A percentile compares a stretch with the other conserved stretches of the same genome.
These are phyloP conservation scores for Metschnikowia chrysomelidarum DNA, from an alignment of 805 yeast genomes.

Conservation along the genomic window DNA sequence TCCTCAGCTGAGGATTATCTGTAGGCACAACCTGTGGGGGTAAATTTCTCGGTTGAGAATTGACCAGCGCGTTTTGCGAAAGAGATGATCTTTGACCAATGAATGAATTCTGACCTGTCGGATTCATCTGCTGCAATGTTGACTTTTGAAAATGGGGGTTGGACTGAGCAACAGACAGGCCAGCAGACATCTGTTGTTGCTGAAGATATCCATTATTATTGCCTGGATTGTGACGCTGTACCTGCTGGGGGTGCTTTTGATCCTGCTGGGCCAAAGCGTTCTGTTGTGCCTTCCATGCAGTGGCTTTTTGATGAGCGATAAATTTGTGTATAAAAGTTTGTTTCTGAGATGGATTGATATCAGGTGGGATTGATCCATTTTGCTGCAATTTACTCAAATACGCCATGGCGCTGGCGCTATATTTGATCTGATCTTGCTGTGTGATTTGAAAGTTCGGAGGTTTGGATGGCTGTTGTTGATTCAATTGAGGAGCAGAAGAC, in stretches of 20 bases:
- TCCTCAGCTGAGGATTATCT: slow-evolving; percentile 2
- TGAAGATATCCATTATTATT: slow-evolving; percentile 2
- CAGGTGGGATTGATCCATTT: slow-evolving; percentile 32
- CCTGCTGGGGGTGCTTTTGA: slow-evolving; percentile 9
- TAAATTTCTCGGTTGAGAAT: slow-evolving; percentile 5
- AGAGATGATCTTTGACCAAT: slow-evolving; percentile 4
- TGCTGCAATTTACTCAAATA: slow-evolving; percentile 36
- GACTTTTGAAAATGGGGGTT: slow-evolving; percentile 15
- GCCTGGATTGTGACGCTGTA: slow-evolving; percentile 6
- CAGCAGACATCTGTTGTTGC: slow-evolving; percentile 10
- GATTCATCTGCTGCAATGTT: slow-evolving; percentile 12
- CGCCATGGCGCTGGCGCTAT: slow-evolving; percentile 41
- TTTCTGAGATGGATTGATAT: slow-evolving; percentile 36
- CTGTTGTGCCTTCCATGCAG: slow-evolving; percentile 26
- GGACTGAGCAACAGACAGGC: slow-evolving; percentile 5
- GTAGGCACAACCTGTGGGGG: slow-evolving; percentile 3
- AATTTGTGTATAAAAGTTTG: slow-evolving; percentile 39
- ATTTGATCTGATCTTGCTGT: slow-evolving; percentile 37
- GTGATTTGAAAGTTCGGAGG: slow-evolving; percentile 17
- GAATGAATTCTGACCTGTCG: slow-evolving; percentile 4
- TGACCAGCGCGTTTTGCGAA: neutral
- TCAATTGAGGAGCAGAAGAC: slow-evolving; percentile 16
- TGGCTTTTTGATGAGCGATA: slow-evolving; percentile 38
- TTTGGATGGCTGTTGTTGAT: slow-evolving; percentile 14
- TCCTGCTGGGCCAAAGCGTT: slow-evolving; percentile 16